Evolutionary conservation across 2,329 filamentous ascomycete genomes (phyloP).

Genomic region (Neopestalotiopsis sp.): DNA sequence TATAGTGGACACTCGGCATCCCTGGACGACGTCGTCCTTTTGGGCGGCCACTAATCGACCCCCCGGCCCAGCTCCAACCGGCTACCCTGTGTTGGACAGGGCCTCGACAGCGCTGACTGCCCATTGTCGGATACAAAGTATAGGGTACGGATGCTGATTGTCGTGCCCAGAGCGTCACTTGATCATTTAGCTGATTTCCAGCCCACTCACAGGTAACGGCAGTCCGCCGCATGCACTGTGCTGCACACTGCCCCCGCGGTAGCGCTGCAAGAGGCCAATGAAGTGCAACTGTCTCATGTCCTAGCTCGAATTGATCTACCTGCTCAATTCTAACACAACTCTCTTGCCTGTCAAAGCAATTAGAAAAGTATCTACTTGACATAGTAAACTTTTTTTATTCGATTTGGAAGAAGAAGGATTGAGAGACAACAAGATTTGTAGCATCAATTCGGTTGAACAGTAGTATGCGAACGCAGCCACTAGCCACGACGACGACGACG

Average conservation of each 20-base stretch:
- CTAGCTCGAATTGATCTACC: slow-evolving; percentile 12
- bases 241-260: slow-evolving; percentile 7
- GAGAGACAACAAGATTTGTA: slow-evolving; percentile 1
- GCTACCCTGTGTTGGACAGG: neutral
- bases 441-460: neutral
- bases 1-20: neutral
- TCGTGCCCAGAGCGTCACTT: slow-evolving; percentile 13
- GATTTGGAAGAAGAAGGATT: neutral
- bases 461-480: slow-evolving; percentile 14
- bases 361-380: neutral
- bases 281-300: slow-evolving; percentile 10
- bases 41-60: neutral
- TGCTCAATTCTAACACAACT: slow-evolving; percentile 14
- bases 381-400: slow-evolving; percentile 4
- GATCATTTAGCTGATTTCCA: slow-evolving; percentile 18
- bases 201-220: slow-evolving; percentile 17
- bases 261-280: slow-evolving; percentile 10
- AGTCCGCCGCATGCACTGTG: neutral
- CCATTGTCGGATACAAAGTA: slow-evolving; percentile 15
- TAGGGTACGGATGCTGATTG: neutral
- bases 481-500: slow-evolving; percentile 1
- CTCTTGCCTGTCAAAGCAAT: slow-evolving; percentile 11
- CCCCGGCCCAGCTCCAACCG: slow-evolving; percentile 5
- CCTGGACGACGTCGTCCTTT: neutral
- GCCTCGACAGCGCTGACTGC: neutral